Conservation (phyloP, 495 filamentous ascomycete species). For the Parathielavia hyrcaniae region DNA sequence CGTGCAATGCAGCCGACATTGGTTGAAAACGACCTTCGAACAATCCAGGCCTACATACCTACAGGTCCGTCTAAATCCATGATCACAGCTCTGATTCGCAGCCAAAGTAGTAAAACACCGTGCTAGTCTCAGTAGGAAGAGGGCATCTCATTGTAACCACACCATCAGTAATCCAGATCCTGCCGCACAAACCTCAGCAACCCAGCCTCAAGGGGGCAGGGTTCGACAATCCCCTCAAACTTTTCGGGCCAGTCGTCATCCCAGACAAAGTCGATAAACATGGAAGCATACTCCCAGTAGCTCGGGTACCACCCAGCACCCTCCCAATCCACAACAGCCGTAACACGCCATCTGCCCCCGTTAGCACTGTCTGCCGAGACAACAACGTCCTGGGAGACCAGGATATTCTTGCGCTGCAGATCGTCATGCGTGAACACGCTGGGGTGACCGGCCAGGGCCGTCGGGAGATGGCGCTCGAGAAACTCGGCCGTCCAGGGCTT, state of each 20-base stretch:
- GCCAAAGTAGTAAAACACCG: too few relatives aligned
- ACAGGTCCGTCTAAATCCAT: too few relatives aligned
- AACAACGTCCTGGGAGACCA: background rate
- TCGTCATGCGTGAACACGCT: constrained; percentile 1
- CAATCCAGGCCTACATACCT: too few relatives aligned
- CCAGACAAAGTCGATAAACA: background rate
- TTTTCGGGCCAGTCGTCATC: constrained; percentile 6
- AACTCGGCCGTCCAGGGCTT: background rate
- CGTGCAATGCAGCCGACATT: too few relatives aligned
- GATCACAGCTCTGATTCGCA: too few relatives aligned
- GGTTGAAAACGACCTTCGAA: too few relatives aligned
- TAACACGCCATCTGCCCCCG: background rate
- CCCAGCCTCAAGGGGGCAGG: background rate
- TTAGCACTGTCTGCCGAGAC: background rate
- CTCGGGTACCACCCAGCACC: constrained; percentile 5
- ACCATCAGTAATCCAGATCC: background rate
- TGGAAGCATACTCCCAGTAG: constrained; percentile 1
- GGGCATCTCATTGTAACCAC: background rate
- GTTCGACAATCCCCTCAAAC: constrained; percentile 1
- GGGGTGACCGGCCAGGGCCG: background rate
- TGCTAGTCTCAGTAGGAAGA: background rate
- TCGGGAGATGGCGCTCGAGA: background rate
- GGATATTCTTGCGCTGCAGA: constrained; percentile 3
- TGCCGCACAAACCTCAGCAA: constrained; percentile 4
- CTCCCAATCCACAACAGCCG: background rate